Evolutionary conservation across 2,329 filamentous ascomycete genomes (phyloP).

Genomic region (Fusarium stilboides): DNA sequence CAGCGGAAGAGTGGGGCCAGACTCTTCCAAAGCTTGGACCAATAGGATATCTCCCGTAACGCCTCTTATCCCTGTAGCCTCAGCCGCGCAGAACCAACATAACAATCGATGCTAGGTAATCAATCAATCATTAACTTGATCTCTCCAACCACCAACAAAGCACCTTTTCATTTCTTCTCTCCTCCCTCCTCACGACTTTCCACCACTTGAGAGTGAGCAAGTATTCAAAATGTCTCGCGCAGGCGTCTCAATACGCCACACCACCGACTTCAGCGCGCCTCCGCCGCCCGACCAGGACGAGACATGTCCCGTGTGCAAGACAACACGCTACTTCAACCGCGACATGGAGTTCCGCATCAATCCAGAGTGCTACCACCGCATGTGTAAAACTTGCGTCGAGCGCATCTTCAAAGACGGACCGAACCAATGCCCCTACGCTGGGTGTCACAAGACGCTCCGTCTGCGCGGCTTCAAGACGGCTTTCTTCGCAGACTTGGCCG

Average conservation of each 20-base stretch:
- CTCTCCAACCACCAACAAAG: constrained; percentile 17
- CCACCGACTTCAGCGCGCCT: constrained; percentile 32
- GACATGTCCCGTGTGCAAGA: constrained; percentile 98
- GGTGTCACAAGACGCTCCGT: constrained; percentile 88
- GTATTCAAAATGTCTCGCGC: constrained; percentile 50
- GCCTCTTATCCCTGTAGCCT: constrained; percentile 32
- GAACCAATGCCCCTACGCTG: constrained; percentile 91
- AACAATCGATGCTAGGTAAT: background rate
- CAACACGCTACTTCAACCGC: constrained; percentile 92
- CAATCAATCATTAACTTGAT: constrained; percentile 27
- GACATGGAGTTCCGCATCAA: constrained; percentile 97
- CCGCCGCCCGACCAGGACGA: constrained; percentile 65
- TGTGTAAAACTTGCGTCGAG: constrained; percentile 97
- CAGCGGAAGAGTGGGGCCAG: constrained; percentile 16
- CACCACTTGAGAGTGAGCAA: accelerated
- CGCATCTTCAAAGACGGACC: constrained; percentile 94
- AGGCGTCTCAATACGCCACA: constrained; percentile 52
- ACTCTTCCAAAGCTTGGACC: constrained; percentile 17
- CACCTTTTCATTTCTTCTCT: background rate
- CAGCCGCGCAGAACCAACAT: constrained; percentile 47
- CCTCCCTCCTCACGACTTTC: background rate
- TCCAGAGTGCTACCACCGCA: constrained; percentile 98
- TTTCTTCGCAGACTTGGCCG: constrained; percentile 88
- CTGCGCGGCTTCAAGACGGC: constrained; percentile 87
- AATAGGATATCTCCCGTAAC: constrained; percentile 35